Percentiles rank a stretch among this genome's conserved stretches.
Conservation (phyloP, 179 eudicot species). For the Pouteria campechiana region DNA sequence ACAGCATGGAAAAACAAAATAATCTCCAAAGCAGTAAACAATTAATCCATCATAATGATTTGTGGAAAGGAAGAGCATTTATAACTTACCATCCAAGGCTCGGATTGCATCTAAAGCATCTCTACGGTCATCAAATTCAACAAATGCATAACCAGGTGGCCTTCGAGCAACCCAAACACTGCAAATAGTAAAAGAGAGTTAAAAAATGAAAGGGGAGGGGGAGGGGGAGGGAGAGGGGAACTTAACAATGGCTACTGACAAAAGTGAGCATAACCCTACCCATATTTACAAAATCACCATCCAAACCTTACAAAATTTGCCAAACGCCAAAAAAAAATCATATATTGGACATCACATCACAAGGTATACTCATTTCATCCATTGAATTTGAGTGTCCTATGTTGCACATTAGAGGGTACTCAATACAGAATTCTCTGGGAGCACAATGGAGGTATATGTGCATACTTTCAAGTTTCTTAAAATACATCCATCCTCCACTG, state of each 20-base stretch:
- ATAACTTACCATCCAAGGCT: slow-evolving; percentile 47
- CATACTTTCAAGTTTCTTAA: too few species aligned
- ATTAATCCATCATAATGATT: background rate
- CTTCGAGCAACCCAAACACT: slow-evolving; percentile 97
- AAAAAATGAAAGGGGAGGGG: too few species aligned
- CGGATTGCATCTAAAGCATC: slow-evolving; percentile 82
- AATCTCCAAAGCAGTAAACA: background rate
- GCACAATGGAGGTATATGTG: too few species aligned
- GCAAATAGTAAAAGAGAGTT: slow-evolving; percentile 9
- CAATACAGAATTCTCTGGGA: too few species aligned
- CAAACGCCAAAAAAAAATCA: background rate
- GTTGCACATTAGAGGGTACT: too few species aligned
- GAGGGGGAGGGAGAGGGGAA: too few species aligned
- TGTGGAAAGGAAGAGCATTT: background rate
- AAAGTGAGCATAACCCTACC: too few species aligned
- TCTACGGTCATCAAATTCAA: slow-evolving; percentile 80
- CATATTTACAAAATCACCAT: background rate
- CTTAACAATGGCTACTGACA: too few species aligned
- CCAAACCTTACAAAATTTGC: background rate
- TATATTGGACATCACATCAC: too few species aligned
- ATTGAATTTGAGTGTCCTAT: too few species aligned
- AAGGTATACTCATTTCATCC: too few species aligned
- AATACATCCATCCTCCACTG: too few species aligned
- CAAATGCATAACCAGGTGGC: slow-evolving; percentile 89
- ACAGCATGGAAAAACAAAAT: background rate